Evolutionary conservation across 2,329 filamentous ascomycete genomes (phyloP).

Genomic region (Xylariaceae sp.): DNA sequence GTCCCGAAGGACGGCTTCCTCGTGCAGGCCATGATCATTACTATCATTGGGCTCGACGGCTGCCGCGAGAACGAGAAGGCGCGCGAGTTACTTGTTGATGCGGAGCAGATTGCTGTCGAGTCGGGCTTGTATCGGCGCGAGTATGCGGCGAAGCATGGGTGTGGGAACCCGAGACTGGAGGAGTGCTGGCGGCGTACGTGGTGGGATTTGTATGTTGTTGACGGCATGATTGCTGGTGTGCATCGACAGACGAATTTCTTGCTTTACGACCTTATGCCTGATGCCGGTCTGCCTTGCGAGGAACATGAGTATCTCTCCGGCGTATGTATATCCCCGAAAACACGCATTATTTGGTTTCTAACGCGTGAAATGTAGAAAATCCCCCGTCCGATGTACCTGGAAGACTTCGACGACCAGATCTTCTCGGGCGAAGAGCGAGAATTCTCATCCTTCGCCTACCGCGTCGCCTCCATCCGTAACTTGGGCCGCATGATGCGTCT

Average conservation of each 20-base stretch:
- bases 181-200: constrained; percentile 85
- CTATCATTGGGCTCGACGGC: constrained; percentile 73
- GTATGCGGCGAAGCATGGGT: constrained; percentile 60
- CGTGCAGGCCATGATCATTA: constrained; percentile 72
- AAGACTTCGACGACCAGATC: constrained; percentile 71
- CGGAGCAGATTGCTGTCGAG: constrained; percentile 67
- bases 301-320: constrained; percentile 64
- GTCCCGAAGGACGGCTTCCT: constrained; percentile 54
- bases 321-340: constrained; percentile 38
- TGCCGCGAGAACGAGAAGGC: constrained; percentile 66
- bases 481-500: constrained; percentile 68
- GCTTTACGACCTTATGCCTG: constrained; percentile 60
- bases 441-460: constrained; percentile 82
- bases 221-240: constrained; percentile 78
- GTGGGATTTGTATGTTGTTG: constrained; percentile 80
- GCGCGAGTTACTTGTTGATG: constrained; percentile 59
- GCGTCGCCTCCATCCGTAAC: constrained; percentile 74
- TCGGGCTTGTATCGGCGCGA: constrained; percentile 67
- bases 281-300: constrained; percentile 75
- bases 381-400: constrained; percentile 56
- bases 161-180: constrained; percentile 62
- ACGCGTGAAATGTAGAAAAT: constrained; percentile 41
- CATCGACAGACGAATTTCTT: constrained; percentile 65
- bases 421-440: constrained; percentile 64
- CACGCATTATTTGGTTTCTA: background rate